Evolutionary conservation across 2,329 filamentous ascomycete species (phyloP).

Genomic region (Fusarium buxicola): DNA sequence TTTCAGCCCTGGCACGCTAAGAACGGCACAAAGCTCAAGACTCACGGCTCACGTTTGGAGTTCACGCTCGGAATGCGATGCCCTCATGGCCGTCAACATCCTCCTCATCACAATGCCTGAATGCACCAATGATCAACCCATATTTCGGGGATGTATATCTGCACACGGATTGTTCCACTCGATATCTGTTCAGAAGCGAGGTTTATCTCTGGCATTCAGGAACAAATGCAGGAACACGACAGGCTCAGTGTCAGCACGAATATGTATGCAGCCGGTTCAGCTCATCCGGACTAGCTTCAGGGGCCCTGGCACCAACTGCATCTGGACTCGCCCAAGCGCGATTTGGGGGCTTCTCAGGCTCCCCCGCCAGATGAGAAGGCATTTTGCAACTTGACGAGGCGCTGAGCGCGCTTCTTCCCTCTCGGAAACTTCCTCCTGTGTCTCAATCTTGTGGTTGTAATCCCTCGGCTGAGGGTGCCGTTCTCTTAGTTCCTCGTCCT

Average conservation of each 20-base stretch:
- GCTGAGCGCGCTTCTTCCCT: conserved; percentile 14
- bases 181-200: background rate
- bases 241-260: conserved; percentile 11
- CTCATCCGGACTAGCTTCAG: conserved; percentile 42
- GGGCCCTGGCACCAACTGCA: conserved; percentile 35
- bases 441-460: conserved; percentile 7
- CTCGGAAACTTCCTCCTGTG: conserved; percentile 16
- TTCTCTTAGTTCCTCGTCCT: conserved; percentile 8
- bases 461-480: conserved; percentile 12
- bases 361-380: conserved; percentile 28
- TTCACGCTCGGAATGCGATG: conserved; percentile 1
- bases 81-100: background rate
- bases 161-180: background rate
- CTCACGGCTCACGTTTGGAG: background rate
- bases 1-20: conserved; percentile 6
- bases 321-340: conserved; percentile 34
- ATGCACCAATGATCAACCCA: background rate
- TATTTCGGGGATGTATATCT: background rate
- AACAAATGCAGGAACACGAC: conserved; percentile 3
- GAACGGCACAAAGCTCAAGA: background rate
- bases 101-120: background rate
- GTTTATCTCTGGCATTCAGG: background rate
- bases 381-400: conserved; percentile 18
- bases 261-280: conserved; percentile 32
- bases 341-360: conserved; percentile 20